Evolutionary conservation across 106 monocot species (phyloP).

Genomic region (Dioscorea dumetorum): DNA sequence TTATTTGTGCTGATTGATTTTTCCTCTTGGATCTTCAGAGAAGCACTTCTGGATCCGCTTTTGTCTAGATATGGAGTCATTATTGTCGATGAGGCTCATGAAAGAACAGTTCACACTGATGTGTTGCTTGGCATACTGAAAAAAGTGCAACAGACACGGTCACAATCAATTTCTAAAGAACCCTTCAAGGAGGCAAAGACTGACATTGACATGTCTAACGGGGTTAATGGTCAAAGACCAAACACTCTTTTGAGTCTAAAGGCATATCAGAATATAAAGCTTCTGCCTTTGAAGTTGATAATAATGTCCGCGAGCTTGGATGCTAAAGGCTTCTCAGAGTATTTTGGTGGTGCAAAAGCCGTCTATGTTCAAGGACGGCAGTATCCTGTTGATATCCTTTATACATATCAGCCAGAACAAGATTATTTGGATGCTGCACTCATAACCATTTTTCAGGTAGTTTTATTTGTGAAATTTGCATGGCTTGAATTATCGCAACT

Average conservation of each 20-base stretch:
- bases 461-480: not conserved
- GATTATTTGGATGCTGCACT: constrained; percentile 85
- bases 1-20: too few relatives aligned
- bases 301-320: constrained; percentile 99
- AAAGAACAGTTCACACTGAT: constrained; percentile 97
- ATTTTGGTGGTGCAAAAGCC: constrained; percentile 86
- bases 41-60: constrained; percentile 79
- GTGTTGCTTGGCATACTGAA: constrained; percentile 86
- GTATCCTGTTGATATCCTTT: constrained; percentile 77
- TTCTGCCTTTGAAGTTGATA: constrained; percentile 74
- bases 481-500: too few relatives aligned
- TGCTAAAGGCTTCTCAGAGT: constrained; percentile 83
- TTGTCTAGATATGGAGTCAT: constrained; percentile 75
- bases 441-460: constrained; percentile 86
- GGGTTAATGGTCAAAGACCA: constrained; percentile 7
- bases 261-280: constrained; percentile 28
- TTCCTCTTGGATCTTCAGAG: constrained; percentile 38
- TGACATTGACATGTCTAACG: constrained; percentile 22
- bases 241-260: constrained; percentile 11
- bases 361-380: constrained; percentile 85
- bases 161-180: constrained; percentile 15
- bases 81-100: constrained; percentile 97
- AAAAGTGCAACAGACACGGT: constrained; percentile 53
- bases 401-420: constrained; percentile 71
- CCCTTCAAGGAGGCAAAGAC: constrained; percentile 10